These are phyloP conservation scores for Pleodorina starrii DNA, from an alignment of 139 green algal genomes.

Conservation along the genomic window DNA sequence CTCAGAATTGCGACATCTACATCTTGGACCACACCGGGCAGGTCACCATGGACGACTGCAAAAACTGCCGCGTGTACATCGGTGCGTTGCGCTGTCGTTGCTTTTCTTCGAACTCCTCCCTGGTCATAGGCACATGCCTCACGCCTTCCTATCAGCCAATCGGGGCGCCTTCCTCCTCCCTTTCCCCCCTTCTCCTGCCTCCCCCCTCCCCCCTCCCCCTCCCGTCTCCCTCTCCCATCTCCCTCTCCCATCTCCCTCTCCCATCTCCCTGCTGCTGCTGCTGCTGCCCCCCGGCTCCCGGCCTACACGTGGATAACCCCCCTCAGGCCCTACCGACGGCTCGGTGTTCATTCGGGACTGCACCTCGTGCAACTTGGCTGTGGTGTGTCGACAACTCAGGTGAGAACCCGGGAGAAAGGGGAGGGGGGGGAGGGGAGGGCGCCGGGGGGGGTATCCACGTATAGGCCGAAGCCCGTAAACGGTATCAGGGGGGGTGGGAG, in stretches of 20 bases:
- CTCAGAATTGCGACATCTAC: slow-evolving; percentile 78
- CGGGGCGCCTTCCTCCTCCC: neutral
- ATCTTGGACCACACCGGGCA: slow-evolving; percentile 72
- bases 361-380: slow-evolving; percentile 64
- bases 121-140: too few relatives aligned
- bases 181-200: neutral
- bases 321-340: slow-evolving; percentile 32
- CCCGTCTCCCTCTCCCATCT: too few relatives aligned
- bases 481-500: too few relatives aligned
- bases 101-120: too few relatives aligned
- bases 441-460: too few relatives aligned
- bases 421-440: neutral
- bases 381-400: slow-evolving; percentile 73
- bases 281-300: too few relatives aligned
- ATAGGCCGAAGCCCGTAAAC: too few relatives aligned
- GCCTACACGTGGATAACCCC: too few relatives aligned
- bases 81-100: slow-evolving; percentile 47
- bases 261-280: too few relatives aligned
- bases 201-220: neutral
- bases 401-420: slow-evolving; percentile 8
- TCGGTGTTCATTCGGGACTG: slow-evolving; percentile 78
- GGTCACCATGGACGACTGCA: slow-evolving; percentile 81
- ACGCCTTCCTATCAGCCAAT: too few relatives aligned
- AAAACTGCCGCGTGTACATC: slow-evolving; percentile 77
- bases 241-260: too few relatives aligned